A percentile compares a stretch with the other conserved stretches of the same genome.
Evolutionary conservation across 345 rosid species (phyloP).

Genomic region (Bruguiera sexangula): DNA sequence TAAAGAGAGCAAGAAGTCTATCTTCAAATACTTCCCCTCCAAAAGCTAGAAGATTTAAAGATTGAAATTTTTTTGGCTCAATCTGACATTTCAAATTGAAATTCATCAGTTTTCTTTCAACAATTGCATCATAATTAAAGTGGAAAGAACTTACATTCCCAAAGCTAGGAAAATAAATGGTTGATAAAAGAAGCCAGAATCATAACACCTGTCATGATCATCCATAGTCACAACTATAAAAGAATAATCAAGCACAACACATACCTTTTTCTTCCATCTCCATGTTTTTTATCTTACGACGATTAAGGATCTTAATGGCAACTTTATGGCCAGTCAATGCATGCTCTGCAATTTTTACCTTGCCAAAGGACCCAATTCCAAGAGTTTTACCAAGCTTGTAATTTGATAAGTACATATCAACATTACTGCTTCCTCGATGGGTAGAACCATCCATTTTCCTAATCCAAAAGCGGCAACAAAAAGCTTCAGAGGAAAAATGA

Average conservation of each 20-base stretch:
- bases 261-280: slow-evolving; percentile 97
- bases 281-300: slow-evolving; percentile 68
- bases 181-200: not conserved
- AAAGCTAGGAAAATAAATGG: not conserved
- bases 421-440: slow-evolving; percentile 46
- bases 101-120: not conserved
- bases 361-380: slow-evolving; percentile 91
- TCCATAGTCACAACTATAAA: not conserved
- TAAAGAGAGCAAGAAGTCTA: not conserved
- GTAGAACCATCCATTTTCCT: slow-evolving; percentile 51
- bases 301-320: slow-evolving; percentile 93
- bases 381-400: slow-evolving; percentile 83
- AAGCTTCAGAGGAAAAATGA: not conserved
- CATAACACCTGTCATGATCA: not conserved
- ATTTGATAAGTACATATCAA: slow-evolving; percentile 53
- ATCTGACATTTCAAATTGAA: not conserved
- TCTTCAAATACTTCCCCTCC: not conserved
- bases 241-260: not conserved
- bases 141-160: not conserved
- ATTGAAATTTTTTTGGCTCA: not conserved
- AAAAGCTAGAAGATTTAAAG: not conserved
- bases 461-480: not conserved
- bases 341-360: slow-evolving; percentile 93
- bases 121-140: not conserved
- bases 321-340: slow-evolving; percentile 80